These are phyloP conservation scores for Parmelia sp. DNA, from an alignment of 495 filamentous ascomycete species.

Conservation along the genomic window DNA sequence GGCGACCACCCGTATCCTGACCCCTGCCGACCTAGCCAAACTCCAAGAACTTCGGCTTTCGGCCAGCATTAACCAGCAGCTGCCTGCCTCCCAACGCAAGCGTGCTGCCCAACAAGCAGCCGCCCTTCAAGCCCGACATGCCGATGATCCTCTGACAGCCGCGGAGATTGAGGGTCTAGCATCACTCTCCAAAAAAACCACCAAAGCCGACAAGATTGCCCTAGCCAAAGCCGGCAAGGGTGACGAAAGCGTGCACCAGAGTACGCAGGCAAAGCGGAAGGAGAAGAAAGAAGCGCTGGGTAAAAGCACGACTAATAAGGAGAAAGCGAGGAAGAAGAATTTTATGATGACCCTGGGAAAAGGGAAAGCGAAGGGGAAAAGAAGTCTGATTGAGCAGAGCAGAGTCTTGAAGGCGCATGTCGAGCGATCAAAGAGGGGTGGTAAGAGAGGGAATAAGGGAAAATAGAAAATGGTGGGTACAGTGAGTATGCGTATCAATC, in stretches of 20 bases:
- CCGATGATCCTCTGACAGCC: slow-evolving; percentile 78
- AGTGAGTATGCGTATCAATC: neutral
- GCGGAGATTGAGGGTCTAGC: slow-evolving; percentile 73
- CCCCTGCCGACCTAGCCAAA: slow-evolving; percentile 86
- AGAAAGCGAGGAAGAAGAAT: slow-evolving; percentile 95
- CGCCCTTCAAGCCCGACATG: slow-evolving; percentile 51
- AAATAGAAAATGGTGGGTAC: slow-evolving; percentile 6
- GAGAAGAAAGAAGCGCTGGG: slow-evolving; percentile 78
- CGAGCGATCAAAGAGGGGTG: slow-evolving; percentile 76
- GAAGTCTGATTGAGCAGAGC: slow-evolving; percentile 76
- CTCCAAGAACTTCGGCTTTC: slow-evolving; percentile 76
- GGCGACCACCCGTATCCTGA: slow-evolving; percentile 82
- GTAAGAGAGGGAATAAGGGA: slow-evolving; percentile 64
- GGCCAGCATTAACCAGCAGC: slow-evolving; percentile 59
- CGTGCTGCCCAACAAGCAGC: slow-evolving; percentile 30
- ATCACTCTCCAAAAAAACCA: slow-evolving; percentile 62
- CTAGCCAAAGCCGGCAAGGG: slow-evolving; percentile 69
- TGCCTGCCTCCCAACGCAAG: slow-evolving; percentile 43
- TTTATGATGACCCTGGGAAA: slow-evolving; percentile 97
- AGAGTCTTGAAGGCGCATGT: slow-evolving; percentile 74
- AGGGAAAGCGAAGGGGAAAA: slow-evolving; percentile 86
- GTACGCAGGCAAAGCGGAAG: slow-evolving; percentile 70
- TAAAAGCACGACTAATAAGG: slow-evolving; percentile 95
- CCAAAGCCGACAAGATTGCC: slow-evolving; percentile 75
- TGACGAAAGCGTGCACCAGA: slow-evolving; percentile 68